Evolutionary conservation across 805 yeast genomes (phyloP).

Genomic region (Yamadazyma olivae): DNA sequence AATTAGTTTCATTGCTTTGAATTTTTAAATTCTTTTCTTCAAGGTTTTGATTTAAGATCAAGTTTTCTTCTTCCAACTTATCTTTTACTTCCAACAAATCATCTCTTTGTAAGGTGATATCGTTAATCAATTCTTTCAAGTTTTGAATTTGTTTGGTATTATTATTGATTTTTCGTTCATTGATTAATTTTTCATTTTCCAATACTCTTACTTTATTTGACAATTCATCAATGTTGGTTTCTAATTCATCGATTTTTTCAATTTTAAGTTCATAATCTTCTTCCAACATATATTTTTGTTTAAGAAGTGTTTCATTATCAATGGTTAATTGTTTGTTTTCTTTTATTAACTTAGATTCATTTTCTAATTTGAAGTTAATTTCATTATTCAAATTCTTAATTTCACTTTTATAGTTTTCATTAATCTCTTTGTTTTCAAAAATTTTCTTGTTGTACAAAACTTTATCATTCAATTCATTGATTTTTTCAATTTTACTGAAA

Average conservation of each 20-base stretch:
- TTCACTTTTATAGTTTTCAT: slow-evolving; percentile 49
- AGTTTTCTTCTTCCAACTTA: slow-evolving; percentile 27
- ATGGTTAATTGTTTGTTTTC: slow-evolving; percentile 59
- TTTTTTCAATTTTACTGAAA: slow-evolving; percentile 45
- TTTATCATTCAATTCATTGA: slow-evolving; percentile 54
- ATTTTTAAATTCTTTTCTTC: slow-evolving; percentile 24
- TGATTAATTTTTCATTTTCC: slow-evolving; percentile 31
- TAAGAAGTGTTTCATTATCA: slow-evolving; percentile 48
- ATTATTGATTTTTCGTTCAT: slow-evolving; percentile 34
- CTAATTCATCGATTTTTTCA: slow-evolving; percentile 40
- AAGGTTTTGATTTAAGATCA: slow-evolving; percentile 20
- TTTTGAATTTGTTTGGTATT: slow-evolving; percentile 50
- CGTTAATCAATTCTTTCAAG: slow-evolving; percentile 57
- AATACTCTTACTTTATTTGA: slow-evolving; percentile 25
- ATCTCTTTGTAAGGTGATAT: slow-evolving; percentile 62
- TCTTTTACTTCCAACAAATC: slow-evolving; percentile 43
- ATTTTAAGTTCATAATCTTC: slow-evolving; percentile 33
- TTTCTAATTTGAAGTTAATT: slow-evolving; percentile 51
- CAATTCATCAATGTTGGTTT: slow-evolving; percentile 23
- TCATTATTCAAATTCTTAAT: slow-evolving; percentile 52
- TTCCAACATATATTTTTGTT: slow-evolving; percentile 24
- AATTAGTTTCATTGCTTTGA: slow-evolving; percentile 24
- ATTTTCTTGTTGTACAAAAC: slow-evolving; percentile 49
- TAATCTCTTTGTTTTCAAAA: slow-evolving; percentile 36
- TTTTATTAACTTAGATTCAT: slow-evolving; percentile 65